A percentile compares a stretch with the other conserved stretches of the same genome.
Evolutionary conservation across 306 rosid genomes (phyloP).

Genomic region (Fragaria vesca): DNA sequence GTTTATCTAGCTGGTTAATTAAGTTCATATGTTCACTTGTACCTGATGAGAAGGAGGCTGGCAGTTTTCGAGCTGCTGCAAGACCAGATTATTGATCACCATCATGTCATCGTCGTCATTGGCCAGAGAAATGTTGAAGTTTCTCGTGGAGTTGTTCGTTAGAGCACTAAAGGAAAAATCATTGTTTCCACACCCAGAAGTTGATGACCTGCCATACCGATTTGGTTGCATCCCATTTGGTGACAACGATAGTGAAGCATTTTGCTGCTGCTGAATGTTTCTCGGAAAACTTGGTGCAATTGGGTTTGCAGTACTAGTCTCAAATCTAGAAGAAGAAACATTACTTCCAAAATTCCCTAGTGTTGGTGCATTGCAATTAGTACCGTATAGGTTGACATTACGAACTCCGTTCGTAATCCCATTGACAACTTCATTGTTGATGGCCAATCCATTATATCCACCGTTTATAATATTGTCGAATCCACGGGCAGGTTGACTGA

Average conservation of each 20-base stretch:
- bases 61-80: slow-evolving; percentile 10
- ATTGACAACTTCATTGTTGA: slow-evolving; percentile 4
- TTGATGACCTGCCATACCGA: not conserved
- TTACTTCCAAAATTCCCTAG: not conserved
- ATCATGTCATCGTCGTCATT: not conserved
- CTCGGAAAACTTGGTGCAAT: not conserved
- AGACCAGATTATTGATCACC: slow-evolving; percentile 10
- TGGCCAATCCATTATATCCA: slow-evolving; percentile 5
- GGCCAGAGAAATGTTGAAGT: not conserved
- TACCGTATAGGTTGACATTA: slow-evolving; percentile 2
- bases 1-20: not conserved
- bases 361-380: not conserved
- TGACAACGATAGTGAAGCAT: not conserved
- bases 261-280: slow-evolving; percentile 5
- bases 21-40: not conserved
- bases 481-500: not conserved
- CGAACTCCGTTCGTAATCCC: slow-evolving; percentile 1
- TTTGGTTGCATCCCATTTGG: not conserved
- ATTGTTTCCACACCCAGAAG: not conserved
- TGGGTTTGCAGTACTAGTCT: not conserved
- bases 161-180: not conserved
- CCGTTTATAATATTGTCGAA: not conserved
- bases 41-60: not conserved
- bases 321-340: slow-evolving; percentile 4
- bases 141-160: not conserved